Base-by-base conservation (phyloP, 2,329 filamentous ascomycete species). In the Sclerotinia glacialis region DNA sequence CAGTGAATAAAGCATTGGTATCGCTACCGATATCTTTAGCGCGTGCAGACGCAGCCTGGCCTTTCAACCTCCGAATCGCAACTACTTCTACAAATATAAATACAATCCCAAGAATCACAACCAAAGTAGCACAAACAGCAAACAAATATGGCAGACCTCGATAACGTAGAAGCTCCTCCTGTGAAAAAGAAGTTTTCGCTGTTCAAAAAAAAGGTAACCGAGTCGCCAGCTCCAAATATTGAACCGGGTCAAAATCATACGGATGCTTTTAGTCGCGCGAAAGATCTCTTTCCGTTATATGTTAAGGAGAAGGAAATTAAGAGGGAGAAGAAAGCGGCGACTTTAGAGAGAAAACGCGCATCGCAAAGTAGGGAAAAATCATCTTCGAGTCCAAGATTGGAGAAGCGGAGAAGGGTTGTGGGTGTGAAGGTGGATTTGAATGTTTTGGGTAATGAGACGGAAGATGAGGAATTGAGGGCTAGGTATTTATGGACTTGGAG, bases 171-270 rank as follows among this genome's bases (percentile, higher is more conserved):
- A 21, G 55, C 67, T 12, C 68, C 68, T 47, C 66, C 68, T 18
- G 49, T 44, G 8, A 62, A 54, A 12, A 71, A 77, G 69, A 72
- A 76, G 71, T 64, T 78, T 49, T 81, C 80, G 0, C 79, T 86
- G 23, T 87, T 87, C 77, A 86, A 83, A 61, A 84, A 60, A 63
- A 46, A 83, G 69, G 81, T 83, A 56, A 76, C 79, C 28, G 83
- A 82, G 80, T 80, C 82, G 21, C 66, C 69, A 64, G 59, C 64
- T n/a, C 76, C 74, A 34, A 74, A 77, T 31, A 73, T 73, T 40
- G 77, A 79, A 67, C 46, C 64, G 4, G 74, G 77, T 34, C 68
- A 70, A n/a, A 72, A 76, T 37, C 71, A 68, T 21, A 67, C 77
- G 16, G 79, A 81, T 14, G 80, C 84, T 68, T 85, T 84, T 70